A percentile compares a stretch with the other conserved stretches of the same genome.
Evolutionary conservation across 768 basidiomycete genomes (phyloP).

Genomic region (Leccinum broughii): DNA sequence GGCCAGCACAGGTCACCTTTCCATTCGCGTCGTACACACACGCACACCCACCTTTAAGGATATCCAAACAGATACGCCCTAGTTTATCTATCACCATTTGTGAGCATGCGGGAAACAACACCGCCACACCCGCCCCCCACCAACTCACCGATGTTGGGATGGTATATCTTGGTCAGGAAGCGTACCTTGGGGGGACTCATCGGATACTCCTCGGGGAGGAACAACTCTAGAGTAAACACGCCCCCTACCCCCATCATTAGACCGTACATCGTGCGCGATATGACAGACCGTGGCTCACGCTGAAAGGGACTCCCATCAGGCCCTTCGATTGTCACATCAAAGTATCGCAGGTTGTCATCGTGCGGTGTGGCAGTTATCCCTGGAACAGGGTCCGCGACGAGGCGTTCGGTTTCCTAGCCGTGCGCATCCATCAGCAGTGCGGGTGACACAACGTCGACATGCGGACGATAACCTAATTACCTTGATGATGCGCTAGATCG

Average conservation of each 20-base stretch:
- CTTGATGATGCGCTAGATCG: conserved; percentile 53
- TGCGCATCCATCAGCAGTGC: conserved; percentile 21
- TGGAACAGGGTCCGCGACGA: conserved; percentile 94
- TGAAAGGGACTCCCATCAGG: conserved; percentile 93
- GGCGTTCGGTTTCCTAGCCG: conserved; percentile 90
- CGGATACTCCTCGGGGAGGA: conserved; percentile 98
- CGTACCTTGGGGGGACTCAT: conserved; percentile 99
- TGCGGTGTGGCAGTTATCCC: conserved; percentile 96
- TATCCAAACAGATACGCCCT: conserved; percentile 97
- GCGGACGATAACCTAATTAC: conserved; percentile 25
- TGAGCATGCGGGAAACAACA: conserved; percentile 23
- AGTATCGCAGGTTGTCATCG: conserved; percentile 97
- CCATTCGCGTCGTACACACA: background rate
- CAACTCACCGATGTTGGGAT: conserved; percentile 94
- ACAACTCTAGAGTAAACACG: conserved; percentile 93
- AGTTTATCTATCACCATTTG: conserved; percentile 75
- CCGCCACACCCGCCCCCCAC: conserved; percentile 10
- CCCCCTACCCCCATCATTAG: conserved; percentile 59
- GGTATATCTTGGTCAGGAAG: conserved; percentile 97
- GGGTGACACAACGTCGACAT: conserved; percentile 18
- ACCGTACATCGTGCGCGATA: background rate
- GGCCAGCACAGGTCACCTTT: background rate
- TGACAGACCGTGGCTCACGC: conserved; percentile 46
- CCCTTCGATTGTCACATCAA: conserved; percentile 96
- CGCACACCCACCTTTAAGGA: conserved; percentile 77